Evolutionary conservation across 202 grass and related monocot genomes (phyloP).

Genomic region (Brachypodium distachyon): DNA sequence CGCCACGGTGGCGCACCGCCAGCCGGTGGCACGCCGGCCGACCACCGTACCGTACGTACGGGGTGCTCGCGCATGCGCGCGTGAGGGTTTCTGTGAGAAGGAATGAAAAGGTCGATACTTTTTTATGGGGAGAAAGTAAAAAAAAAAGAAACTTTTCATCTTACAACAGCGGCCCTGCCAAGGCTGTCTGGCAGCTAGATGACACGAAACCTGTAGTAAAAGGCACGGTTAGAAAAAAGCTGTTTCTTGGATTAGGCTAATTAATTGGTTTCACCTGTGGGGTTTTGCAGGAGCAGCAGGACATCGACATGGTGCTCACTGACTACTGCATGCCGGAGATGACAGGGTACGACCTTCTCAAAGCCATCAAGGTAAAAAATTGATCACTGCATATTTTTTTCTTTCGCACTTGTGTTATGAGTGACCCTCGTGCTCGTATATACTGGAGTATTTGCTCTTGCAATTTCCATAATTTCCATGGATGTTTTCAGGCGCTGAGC

Average conservation of each 20-base stretch:
- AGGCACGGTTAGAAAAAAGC: neutral
- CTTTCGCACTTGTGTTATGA: neutral
- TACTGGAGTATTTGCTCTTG: neutral
- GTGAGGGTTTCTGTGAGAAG: conserved; percentile 15
- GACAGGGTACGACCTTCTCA: conserved; percentile 94
- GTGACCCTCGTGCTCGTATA: neutral
- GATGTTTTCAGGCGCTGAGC: conserved; percentile 59
- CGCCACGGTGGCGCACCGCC: neutral
- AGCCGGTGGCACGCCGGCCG: neutral
- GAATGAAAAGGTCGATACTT: conserved; percentile 32
- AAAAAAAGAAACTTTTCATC: neutral
- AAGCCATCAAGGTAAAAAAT: conserved; percentile 69
- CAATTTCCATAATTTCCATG: neutral
- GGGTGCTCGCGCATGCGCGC: conserved; percentile 5
- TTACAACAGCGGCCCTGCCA: conserved; percentile 13
- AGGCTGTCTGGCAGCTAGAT: conserved; percentile 4
- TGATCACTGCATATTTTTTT: neutral
- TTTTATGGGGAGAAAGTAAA: conserved; percentile 3
- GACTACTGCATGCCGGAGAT: conserved; percentile 99
- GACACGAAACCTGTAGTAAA: neutral
- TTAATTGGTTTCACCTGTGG: neutral
- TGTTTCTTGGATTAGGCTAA: neutral
- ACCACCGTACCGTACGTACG: conserved; percentile 16
- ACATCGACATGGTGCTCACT: conserved; percentile 86
- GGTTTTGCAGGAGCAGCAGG: conserved; percentile 55